Conservation (phyloP, 257 asterid genomes). For the Nyctanthes arbortristis region DNA sequence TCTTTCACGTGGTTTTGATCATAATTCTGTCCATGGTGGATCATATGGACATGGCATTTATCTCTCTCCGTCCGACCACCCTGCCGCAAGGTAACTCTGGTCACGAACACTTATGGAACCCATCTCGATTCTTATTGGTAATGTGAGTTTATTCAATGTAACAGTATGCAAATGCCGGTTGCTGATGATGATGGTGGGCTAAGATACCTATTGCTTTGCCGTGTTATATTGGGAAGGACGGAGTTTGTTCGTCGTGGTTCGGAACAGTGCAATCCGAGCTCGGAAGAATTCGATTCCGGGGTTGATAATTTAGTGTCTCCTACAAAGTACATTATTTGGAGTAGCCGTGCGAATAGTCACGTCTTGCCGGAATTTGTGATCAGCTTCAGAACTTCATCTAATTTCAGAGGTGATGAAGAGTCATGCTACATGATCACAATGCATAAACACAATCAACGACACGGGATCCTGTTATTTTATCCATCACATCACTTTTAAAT, state of each 20-base stretch:
- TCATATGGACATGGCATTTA: constrained; percentile 34
- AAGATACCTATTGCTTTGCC: constrained; percentile 54
- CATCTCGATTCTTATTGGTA: too few relatives aligned
- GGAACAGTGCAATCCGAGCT: constrained; percentile 43
- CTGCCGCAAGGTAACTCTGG: constrained; percentile 41
- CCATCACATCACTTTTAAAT: too few relatives aligned
- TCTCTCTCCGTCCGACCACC: constrained; percentile 47
- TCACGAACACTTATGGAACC: background rate
- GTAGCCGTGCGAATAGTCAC: constrained; percentile 56
- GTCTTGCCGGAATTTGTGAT: constrained; percentile 58
- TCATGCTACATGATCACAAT: too few relatives aligned
- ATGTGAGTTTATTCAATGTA: background rate
- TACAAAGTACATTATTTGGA: constrained; percentile 53
- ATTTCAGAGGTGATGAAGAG: constrained; percentile 38
- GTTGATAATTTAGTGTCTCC: constrained; percentile 52
- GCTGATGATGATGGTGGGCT: constrained; percentile 50
- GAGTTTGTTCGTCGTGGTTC: constrained; percentile 42
- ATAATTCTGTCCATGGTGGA: constrained; percentile 19
- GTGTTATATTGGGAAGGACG: constrained; percentile 55
- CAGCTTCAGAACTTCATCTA: constrained; percentile 40
- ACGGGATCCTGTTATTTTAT: too few relatives aligned
- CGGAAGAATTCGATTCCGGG: constrained; percentile 59
- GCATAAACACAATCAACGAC: too few relatives aligned
- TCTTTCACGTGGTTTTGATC: constrained; percentile 41
- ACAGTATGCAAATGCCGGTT: constrained; percentile 42